phyloP scores from a whole-genome alignment of 2,329 filamentous ascomycete species.

The Diplodia mutila region DNA sequence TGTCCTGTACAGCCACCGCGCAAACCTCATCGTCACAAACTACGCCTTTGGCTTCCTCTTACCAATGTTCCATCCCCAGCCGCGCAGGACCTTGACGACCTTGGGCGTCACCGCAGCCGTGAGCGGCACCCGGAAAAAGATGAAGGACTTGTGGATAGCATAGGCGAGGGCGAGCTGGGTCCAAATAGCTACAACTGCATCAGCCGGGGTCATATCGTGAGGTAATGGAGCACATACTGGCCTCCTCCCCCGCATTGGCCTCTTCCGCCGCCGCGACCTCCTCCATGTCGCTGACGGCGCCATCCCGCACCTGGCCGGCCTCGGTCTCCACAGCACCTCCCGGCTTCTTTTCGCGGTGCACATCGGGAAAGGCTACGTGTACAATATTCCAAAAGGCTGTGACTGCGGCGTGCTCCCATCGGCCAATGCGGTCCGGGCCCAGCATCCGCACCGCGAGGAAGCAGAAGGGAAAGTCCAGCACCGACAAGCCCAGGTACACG shows the following conservation, averaged over 20 bases:
- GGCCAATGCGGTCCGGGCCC: constrained; percentile 84
- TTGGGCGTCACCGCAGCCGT: constrained; percentile 90
- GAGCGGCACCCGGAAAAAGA: constrained; percentile 91
- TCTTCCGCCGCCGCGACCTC: constrained; percentile 62
- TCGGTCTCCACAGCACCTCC: constrained; percentile 43
- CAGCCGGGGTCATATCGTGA: neutral
- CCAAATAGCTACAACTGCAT: constrained; percentile 59
- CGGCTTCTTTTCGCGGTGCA: constrained; percentile 55
- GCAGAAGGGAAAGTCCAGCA: constrained; percentile 92
- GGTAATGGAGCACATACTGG: constrained; percentile 63
- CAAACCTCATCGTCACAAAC: neutral
- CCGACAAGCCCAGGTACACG: constrained; percentile 83
- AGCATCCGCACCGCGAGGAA: constrained; percentile 83
- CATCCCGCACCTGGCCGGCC: constrained; percentile 39
- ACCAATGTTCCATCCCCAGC: constrained; percentile 95
- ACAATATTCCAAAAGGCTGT: constrained; percentile 62
- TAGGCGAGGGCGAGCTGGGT: constrained; percentile 94
- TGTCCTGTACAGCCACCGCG: neutral
- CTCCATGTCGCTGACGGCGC: constrained; percentile 34
- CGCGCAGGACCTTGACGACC: constrained; percentile 83
- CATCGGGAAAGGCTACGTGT: constrained; percentile 61
- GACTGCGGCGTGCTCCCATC: constrained; percentile 70
- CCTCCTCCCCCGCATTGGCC: constrained; percentile 66
- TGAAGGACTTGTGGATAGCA: constrained; percentile 96
- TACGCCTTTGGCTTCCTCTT: constrained; percentile 61